These are phyloP conservation scores for Ambrosiella cleistominuta DNA, from an alignment of 2,329 filamentous ascomycete species.

Conservation along the genomic window DNA sequence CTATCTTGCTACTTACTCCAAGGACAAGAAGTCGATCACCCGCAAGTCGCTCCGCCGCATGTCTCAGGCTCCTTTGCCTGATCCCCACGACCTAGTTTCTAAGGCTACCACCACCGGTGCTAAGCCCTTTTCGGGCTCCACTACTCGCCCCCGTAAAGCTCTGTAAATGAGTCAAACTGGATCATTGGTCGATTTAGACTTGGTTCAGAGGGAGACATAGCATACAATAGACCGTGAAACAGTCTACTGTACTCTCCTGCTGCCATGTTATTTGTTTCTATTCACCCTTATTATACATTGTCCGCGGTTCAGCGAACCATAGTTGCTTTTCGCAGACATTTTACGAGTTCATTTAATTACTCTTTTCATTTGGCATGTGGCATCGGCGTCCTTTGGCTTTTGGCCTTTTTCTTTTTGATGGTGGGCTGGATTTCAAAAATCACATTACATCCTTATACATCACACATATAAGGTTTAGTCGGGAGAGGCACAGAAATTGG, in stretches of 20 bases:
- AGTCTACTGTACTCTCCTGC: not conserved
- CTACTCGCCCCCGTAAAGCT: constrained; percentile 54
- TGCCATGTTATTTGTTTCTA: constrained; percentile 1
- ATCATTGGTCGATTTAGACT: not conserved
- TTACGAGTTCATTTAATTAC: constrained; percentile 5
- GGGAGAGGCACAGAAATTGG: not conserved
- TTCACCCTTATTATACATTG: constrained; percentile 1
- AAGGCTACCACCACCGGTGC: constrained; percentile 28
- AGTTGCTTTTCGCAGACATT: not conserved
- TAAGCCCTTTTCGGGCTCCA: constrained; percentile 35
- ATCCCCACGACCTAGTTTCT: constrained; percentile 45
- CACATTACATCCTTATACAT: constrained; percentile 2
- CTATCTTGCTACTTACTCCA: constrained; percentile 93
- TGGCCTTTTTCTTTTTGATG: constrained; percentile 6
- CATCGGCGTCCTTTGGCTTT: constrained; percentile 7
- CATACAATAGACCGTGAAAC: not conserved
- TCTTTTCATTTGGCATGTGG: constrained; percentile 6
- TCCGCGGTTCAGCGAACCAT: not conserved
- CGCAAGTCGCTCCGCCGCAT: constrained; percentile 58
- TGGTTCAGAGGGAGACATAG: not conserved
- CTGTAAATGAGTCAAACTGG: constrained; percentile 5
- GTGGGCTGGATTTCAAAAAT: constrained; percentile 6
- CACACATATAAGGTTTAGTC: not conserved
- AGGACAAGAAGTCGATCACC: constrained; percentile 62
- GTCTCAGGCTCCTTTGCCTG: constrained; percentile 53